These are phyloP conservation scores for Parsonsia alboflavescens DNA, from an alignment of 257 asterid genomes.

Conservation along the genomic window DNA sequence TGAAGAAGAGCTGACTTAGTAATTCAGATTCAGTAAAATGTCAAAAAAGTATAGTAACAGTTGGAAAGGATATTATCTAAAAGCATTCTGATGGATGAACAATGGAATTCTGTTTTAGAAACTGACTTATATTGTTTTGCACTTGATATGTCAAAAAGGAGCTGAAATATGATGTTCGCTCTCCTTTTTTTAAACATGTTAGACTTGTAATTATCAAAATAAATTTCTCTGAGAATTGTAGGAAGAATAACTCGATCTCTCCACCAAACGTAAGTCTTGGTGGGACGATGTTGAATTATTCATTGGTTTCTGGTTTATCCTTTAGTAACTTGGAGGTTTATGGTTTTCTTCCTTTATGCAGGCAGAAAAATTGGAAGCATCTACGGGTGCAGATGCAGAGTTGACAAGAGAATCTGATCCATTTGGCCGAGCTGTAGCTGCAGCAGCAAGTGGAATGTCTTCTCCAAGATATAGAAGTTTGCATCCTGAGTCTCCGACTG, in stretches of 20 bases:
- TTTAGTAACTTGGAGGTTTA: neutral
- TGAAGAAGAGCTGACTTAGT: neutral
- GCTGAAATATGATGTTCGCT: too few relatives aligned
- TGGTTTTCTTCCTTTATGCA: constrained; percentile 21
- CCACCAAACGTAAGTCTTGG: neutral
- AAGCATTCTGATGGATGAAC: neutral
- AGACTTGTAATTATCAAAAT: neutral
- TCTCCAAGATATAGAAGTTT: constrained; percentile 84
- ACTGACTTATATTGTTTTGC: neutral
- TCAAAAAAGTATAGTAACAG: neutral
- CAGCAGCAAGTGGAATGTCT: constrained; percentile 70
- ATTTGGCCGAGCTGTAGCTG: constrained; percentile 70
- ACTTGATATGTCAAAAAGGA: neutral
- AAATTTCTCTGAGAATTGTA: neutral
- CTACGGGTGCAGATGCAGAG: neutral
- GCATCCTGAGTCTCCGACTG: constrained; percentile 87
- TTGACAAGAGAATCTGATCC: constrained; percentile 22
- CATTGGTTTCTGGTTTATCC: neutral
- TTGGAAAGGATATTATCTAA: neutral
- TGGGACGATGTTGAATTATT: neutral
- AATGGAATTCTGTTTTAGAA: neutral
- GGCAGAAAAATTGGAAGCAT: constrained; percentile 86
- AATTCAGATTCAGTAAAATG: neutral
- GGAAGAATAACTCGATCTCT: neutral
- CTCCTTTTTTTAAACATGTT: too few relatives aligned